A percentile compares a stretch with the other conserved stretches of the same genome.
phyloP scores from a whole-genome alignment of 2,329 filamentous ascomycete genomes.

The Fusarium bulbicola region DNA sequence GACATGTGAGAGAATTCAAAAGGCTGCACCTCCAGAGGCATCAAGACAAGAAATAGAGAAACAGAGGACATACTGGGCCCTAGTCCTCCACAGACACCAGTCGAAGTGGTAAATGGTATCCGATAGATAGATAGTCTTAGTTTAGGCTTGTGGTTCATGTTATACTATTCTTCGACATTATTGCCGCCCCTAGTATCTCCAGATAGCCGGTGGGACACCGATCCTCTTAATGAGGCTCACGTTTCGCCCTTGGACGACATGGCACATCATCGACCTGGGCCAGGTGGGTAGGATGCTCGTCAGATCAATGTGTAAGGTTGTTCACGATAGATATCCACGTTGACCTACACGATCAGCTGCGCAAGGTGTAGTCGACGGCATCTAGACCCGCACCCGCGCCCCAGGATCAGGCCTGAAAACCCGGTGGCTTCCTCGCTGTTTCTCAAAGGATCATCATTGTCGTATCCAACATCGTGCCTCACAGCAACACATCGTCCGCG shows the following conservation, averaged over 20 bases:
- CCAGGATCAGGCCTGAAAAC: conserved; percentile 9
- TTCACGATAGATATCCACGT: conserved; percentile 23
- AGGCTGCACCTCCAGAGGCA: background rate
- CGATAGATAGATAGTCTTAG: background rate
- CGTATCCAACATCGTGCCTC: conserved; percentile 24
- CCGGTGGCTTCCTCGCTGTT: background rate
- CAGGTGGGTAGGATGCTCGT: conserved; percentile 11
- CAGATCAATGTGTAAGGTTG: background rate
- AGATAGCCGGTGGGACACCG: conserved; percentile 10
- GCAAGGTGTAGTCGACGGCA: conserved; percentile 32
- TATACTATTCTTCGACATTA: conserved; percentile 33
- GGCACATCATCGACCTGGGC: conserved; percentile 30
- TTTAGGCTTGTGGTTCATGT: conserved; percentile 26
- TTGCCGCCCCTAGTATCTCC: conserved; percentile 11
- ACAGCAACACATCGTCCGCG: conserved; percentile 4
- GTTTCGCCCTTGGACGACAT: conserved; percentile 23
- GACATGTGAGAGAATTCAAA: background rate
- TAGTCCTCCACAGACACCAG: background rate
- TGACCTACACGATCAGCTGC: conserved; percentile 34
- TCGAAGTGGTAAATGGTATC: background rate
- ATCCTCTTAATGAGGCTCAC: conserved; percentile 36
- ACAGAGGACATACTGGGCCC: background rate
- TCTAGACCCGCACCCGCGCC: conserved; percentile 19
- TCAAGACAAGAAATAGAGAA: background rate
- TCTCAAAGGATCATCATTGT: background rate